A percentile compares a stretch with the other conserved stretches of the same genome.
Conservation (phyloP, 257 asterid genomes). For the Nicotiana tomentosiformis region DNA sequence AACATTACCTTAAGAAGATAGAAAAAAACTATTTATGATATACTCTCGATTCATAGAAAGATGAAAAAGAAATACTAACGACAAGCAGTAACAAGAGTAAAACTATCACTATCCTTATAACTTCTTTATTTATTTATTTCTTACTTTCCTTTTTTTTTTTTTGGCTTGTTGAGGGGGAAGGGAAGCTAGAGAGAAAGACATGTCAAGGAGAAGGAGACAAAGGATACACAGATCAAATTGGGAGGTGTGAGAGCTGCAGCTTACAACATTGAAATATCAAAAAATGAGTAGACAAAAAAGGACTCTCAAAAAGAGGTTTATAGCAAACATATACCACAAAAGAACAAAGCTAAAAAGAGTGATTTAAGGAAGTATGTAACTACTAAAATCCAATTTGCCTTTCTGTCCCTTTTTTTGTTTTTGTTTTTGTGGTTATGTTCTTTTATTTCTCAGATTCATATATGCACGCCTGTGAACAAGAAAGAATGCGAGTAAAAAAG, state of each 20-base stretch:
- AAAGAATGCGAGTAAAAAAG: neutral
- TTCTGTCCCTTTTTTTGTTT: constrained; percentile 12
- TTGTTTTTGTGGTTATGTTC: neutral
- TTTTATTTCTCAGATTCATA: neutral
- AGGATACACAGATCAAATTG: constrained; percentile 21
- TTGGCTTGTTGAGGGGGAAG: constrained; percentile 4
- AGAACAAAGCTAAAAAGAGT: constrained; percentile 20
- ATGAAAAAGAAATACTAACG: too few relatives aligned
- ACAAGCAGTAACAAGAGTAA: too few relatives aligned
- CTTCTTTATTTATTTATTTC: too few relatives aligned
- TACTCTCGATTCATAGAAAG: too few relatives aligned
- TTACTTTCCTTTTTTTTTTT: too few relatives aligned
- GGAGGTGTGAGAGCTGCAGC: constrained; percentile 18
- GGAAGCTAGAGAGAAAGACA: constrained; percentile 12
- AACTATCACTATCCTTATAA: too few relatives aligned
- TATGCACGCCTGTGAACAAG: constrained; percentile 35
- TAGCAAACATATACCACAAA: constrained; percentile 14
- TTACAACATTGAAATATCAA: constrained; percentile 25
- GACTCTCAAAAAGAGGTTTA: constrained; percentile 19
- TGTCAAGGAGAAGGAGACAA: constrained; percentile 39
- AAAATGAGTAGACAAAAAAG: constrained; percentile 32
- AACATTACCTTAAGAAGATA: too few relatives aligned
- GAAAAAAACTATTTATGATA: too few relatives aligned
- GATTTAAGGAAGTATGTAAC: constrained; percentile 22
- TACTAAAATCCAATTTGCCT: constrained; percentile 27